Percentiles rank a stretch among this genome's conserved stretches.
Conservation (phyloP, 257 asterid genomes). For the Oldenlandia corymbosa region DNA sequence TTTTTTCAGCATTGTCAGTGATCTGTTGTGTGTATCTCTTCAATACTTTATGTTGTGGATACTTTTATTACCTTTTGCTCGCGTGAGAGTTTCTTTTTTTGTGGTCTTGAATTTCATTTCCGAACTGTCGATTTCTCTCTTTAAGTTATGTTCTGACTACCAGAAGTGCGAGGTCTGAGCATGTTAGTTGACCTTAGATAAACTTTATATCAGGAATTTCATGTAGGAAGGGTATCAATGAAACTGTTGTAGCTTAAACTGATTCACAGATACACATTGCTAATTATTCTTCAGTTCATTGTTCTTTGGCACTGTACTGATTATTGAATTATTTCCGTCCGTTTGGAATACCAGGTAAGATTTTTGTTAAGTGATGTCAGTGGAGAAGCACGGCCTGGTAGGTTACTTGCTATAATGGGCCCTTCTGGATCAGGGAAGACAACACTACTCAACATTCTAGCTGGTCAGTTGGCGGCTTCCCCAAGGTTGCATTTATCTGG, state of each 20-base stretch:
- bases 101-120: neutral
- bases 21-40: neutral
- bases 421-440: constrained; percentile 99
- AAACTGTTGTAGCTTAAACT: neutral
- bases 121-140: neutral
- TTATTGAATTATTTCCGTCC: neutral
- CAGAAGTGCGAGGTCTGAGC: neutral
- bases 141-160: neutral
- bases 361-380: constrained; percentile 69
- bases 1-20: neutral
- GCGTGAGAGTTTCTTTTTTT: neutral
- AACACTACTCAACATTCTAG: constrained; percentile 85
- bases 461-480: constrained; percentile 76
- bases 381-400: constrained; percentile 95
- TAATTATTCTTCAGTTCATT: neutral
- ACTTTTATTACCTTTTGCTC: neutral
- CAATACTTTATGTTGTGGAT: neutral
- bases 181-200: neutral
- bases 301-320: neutral
- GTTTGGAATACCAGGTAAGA: constrained; percentile 41
- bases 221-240: neutral
- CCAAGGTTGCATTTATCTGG: constrained; percentile 83
- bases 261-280: neutral
- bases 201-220: neutral
- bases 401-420: constrained; percentile 93